Conservation (phyloP, 2,329 filamentous ascomycete genomes). For the Cryphonectria nitschkei region DNA sequence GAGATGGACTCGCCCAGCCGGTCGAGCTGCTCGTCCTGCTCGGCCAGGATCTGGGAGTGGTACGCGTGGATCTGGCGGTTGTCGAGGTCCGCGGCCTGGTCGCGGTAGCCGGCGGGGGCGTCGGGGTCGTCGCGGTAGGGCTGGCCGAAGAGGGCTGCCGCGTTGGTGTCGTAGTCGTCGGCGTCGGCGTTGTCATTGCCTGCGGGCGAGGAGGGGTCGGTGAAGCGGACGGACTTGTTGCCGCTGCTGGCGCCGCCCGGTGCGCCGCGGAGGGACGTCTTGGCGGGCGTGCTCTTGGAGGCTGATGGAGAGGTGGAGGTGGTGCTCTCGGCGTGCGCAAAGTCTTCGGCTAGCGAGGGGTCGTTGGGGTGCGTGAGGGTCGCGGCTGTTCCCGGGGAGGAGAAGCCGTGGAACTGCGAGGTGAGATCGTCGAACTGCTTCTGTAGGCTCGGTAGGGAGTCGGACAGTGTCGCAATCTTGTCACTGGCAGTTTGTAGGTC, state of each 20-base stretch:
- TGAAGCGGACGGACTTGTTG: conserved; percentile 44
- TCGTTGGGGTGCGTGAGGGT: conserved; percentile 67
- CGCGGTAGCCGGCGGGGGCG: conserved; percentile 59
- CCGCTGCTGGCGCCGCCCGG: conserved; percentile 57
- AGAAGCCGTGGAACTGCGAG: conserved; percentile 76
- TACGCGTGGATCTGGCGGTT: conserved; percentile 89
- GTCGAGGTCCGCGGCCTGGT: conserved; percentile 63
- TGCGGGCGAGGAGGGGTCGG: conserved; percentile 55
- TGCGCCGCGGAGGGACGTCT: conserved; percentile 35
- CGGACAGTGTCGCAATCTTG: conserved; percentile 57
- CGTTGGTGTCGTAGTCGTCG: conserved; percentile 58
- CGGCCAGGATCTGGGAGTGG: conserved; percentile 77
- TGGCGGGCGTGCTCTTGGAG: conserved; percentile 30
- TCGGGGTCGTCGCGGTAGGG: conserved; percentile 73
- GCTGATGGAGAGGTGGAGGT: conserved; percentile 47
- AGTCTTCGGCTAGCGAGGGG: conserved; percentile 63
- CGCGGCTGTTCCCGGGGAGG: conserved; percentile 51
- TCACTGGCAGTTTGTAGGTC: conserved; percentile 31
- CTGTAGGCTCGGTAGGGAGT: conserved; percentile 70
- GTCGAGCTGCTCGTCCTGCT: conserved; percentile 95
- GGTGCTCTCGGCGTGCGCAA: conserved; percentile 58
- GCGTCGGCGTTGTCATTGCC: conserved; percentile 35
- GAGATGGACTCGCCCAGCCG: conserved; percentile 82
- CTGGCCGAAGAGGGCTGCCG: conserved; percentile 54
- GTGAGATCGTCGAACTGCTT: conserved; percentile 77